Evolutionary conservation across 768 basidiomycete species (phyloP).

Genomic region (Rhizopogon vesiculosus): DNA sequence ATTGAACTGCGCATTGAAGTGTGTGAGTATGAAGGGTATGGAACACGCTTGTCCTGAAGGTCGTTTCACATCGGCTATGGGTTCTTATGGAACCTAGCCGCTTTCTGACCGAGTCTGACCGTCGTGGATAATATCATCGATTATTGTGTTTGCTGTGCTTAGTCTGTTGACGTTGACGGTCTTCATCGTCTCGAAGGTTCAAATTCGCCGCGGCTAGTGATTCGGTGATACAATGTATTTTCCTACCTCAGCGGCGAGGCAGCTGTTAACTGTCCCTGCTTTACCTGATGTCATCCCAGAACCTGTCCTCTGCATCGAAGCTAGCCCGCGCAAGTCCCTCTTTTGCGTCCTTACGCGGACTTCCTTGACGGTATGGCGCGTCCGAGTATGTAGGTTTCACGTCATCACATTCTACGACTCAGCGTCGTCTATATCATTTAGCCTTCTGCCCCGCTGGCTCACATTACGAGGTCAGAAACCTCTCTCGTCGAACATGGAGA

Average conservation of each 20-base stretch:
- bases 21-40: conserved; percentile 2
- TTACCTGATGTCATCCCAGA: conserved; percentile 60
- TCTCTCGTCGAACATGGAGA: conserved; percentile 84
- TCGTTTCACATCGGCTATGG: conserved; percentile 8
- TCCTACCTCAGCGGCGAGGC: conserved; percentile 74
- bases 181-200: neutral
- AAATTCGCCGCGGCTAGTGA: neutral
- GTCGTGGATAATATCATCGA: neutral
- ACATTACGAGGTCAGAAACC: conserved; percentile 68
- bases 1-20: neutral
- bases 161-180: neutral
- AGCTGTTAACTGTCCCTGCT: conserved; percentile 65
- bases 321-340: conserved; percentile 72
- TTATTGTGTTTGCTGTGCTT: neutral
- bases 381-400: conserved; percentile 50
- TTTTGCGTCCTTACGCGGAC: conserved; percentile 73
- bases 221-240: conserved; percentile 61
- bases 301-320: conserved; percentile 48
- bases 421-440: conserved; percentile 21
- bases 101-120: neutral
- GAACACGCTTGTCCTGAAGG: neutral
- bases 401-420: neutral
- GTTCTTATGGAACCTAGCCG: neutral
- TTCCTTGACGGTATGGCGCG: conserved; percentile 76
- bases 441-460: conserved; percentile 70